Evolutionary conservation across 2,329 filamentous ascomycete species (phyloP), one percentile per base, ranked within the genome.

Genomic region (Nemania bipapillata): DNA sequence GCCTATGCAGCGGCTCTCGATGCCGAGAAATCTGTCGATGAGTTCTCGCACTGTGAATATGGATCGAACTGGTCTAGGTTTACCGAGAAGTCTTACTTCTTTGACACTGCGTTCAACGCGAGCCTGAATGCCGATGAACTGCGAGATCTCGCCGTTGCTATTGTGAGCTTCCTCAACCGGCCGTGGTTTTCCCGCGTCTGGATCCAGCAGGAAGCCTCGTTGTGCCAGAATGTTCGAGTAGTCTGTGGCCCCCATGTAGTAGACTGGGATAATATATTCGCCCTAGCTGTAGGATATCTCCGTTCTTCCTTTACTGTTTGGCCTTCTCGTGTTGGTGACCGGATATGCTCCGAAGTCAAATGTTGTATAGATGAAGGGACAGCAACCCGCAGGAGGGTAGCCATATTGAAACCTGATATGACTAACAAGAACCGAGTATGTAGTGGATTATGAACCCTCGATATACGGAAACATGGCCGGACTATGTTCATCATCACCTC

Each of bases 161-260:
- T 74, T 20, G 70, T 74, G 20, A 59, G 17, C 8, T 74, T 75
- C 49, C 59, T 75, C 8, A 72, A 74, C n/a, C 70, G 74, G 9
- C 70, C 66, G 7, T 75, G 73, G 73, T 75, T 72, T 56, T 71
- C 69, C 20, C 70, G 74, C 11, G 69, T 75, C 12, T 75, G 74
- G 74, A 70, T 75, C 24, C 73, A 75, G 28, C 74, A 74, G 30
- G 74, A 75, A 58, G 73, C 71, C 11, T 68, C 72, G 9, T 69
- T 74, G 15, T 69, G 68, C 22, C 40, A 37, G 24, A 40, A 65
- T 7, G 71, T 66, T 0, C 54, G 17, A 30, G 72, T 74, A 2
- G 37, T 70, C 8, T 75, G 74, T 37, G 74, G 72, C 8, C 20
- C 62, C 3, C 11, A 69, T 11, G 37, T 37, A 22, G 61, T 74